phyloP scores from a whole-genome alignment of 2,329 filamentous ascomycete genomes.

The Pezicula carpinea region DNA sequence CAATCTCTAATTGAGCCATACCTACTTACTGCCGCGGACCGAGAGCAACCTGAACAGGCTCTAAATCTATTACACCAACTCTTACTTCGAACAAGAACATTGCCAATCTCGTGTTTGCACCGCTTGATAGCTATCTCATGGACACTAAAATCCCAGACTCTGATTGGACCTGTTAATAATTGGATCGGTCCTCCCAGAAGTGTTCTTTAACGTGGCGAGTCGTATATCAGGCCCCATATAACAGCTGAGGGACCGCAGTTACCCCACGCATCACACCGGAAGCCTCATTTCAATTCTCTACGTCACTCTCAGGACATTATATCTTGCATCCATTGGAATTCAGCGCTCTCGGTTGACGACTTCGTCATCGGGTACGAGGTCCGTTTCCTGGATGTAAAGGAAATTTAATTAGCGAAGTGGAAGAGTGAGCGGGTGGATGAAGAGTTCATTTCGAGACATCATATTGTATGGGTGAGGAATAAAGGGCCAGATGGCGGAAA shows the following conservation, averaged over 20 bases:
- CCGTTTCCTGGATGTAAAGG: conserved; percentile 49
- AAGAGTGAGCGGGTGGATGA: conserved; percentile 59
- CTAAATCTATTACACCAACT: conserved; percentile 40
- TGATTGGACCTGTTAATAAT: conserved; percentile 65
- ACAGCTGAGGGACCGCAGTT: neutral
- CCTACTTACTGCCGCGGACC: conserved; percentile 44
- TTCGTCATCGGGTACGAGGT: conserved; percentile 59
- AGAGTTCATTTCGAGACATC: conserved; percentile 62
- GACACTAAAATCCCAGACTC: conserved; percentile 55
- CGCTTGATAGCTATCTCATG: conserved; percentile 54
- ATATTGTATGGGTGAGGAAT: conserved; percentile 56
- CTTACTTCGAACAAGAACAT: conserved; percentile 31
- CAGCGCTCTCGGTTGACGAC: conserved; percentile 44
- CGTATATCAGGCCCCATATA: neutral
- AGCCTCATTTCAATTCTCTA: conserved; percentile 26
- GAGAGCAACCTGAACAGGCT: conserved; percentile 35
- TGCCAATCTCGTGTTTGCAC: conserved; percentile 21
- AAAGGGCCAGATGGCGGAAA: conserved; percentile 41
- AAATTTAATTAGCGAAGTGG: conserved; percentile 51
- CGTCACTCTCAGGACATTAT: conserved; percentile 55
- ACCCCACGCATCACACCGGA: neutral
- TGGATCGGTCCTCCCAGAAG: conserved; percentile 7
- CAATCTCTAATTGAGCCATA: conserved; percentile 31
- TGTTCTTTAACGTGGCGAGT: conserved; percentile 11
- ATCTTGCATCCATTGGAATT: conserved; percentile 56